A percentile compares a stretch with the other conserved stretches of the same genome.
phyloP scores from a whole-genome alignment of 2,329 filamentous ascomycete genomes.

The Phyllosticta paracitricarpa region DNA sequence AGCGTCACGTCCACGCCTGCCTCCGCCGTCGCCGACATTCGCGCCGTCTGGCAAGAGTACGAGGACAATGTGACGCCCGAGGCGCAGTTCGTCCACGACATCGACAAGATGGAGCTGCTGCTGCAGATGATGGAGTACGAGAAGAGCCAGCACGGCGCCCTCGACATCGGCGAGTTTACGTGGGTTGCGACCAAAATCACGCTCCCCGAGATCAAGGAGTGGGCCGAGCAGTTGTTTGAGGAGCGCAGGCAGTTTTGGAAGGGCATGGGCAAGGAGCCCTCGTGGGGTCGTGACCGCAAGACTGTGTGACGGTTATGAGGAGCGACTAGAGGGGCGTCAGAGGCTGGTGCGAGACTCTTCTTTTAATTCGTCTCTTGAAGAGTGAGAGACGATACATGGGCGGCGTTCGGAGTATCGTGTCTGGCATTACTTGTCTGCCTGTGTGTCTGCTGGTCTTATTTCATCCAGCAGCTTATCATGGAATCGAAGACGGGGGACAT shows the following conservation, averaged over 20 bases:
- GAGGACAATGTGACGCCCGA: slow-evolving; percentile 79
- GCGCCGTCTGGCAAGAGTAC: slow-evolving; percentile 86
- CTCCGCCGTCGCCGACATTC: slow-evolving; percentile 57
- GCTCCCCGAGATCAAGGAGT: slow-evolving; percentile 67
- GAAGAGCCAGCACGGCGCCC: slow-evolving; percentile 50
- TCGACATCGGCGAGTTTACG: slow-evolving; percentile 80
- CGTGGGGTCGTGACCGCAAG: slow-evolving; percentile 5
- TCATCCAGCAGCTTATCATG: no score
- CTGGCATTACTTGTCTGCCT: no score
- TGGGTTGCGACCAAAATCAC: slow-evolving; percentile 65
- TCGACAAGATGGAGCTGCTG: slow-evolving; percentile 93
- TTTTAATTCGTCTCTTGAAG: no score
- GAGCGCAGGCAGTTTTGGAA: slow-evolving; percentile 71
- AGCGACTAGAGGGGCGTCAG: no score
- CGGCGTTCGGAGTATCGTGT: no score
- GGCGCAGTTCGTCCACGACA: slow-evolving; percentile 83
- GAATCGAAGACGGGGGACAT: no score
- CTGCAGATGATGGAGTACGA: slow-evolving; percentile 97
- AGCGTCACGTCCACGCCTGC: slow-evolving; percentile 50
- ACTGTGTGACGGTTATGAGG: background rate
- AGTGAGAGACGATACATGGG: no score
- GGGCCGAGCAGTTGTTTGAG: slow-evolving; percentile 65
- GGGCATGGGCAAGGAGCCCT: slow-evolving; percentile 22
- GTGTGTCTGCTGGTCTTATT: no score
- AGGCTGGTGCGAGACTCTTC: no score